Evolutionary conservation across 139 green algal genomes (phyloP), one percentile per base, ranked within the genome.

Genomic region (Coelastrella sp.): DNA sequence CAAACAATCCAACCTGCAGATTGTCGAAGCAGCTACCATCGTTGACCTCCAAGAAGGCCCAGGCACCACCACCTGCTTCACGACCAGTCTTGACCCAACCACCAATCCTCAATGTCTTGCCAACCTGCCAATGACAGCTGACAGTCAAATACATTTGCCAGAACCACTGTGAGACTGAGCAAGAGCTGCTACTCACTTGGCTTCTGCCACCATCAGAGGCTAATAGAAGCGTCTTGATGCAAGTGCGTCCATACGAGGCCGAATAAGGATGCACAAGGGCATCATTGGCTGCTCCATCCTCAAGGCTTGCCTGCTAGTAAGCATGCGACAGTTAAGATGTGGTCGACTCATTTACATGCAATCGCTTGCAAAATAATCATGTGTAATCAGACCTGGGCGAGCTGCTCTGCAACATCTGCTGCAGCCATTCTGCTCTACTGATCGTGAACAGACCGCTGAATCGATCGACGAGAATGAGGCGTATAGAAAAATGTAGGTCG

Each of bases 31-130:
- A 95, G 82, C 94, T 97, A 91, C 98, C 98, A 92, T 99, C 98
- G 91, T 99, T 99, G 91, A 99, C 87, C 86, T 99, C 97, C n/a
- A 99, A 87, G 90, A 99, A 99, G 20, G 95, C 96, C 93, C 99
- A 99, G 6, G 95, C 94, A 24, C 98, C 98, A 49, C 95, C 97
- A 12, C 98, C 98, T 27, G 96, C 95, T 89, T 98, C 97, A 25
- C 98, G 92, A 4, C 98, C 98, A 0, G 97, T 99, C 93, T 99
- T 99, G 14, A 99, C 97, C 98, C 98, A 99, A n/a, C 98, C 98
- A 66, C 97, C 98, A 15, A 99, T 93, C 3, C 94, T 85, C 12
- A 99, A 75, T 0, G 94, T 98, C 24, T 91, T 89, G 11, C 95
- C 97, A 63, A 97, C 93, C 94, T 98, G 93, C 57, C 60, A 8